Base-by-base conservation (phyloP, 306 rosid genomes). In the Trifolium fragiferum region DNA sequence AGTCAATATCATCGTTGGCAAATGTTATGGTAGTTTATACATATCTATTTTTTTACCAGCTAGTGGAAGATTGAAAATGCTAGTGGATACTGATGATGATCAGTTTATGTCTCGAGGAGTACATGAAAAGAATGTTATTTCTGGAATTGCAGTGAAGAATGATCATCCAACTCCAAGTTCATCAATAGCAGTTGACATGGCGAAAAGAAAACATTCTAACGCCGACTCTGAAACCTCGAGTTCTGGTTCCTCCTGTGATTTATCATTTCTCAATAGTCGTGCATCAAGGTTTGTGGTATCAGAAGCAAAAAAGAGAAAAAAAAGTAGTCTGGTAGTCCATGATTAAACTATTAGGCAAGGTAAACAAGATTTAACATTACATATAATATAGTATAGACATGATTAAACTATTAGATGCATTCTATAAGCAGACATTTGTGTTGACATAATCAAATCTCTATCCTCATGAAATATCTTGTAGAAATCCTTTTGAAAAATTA, bases 21-120 rank as follows among this genome's bases (percentile, higher is more conserved):
- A 79, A 55, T 37, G 40, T 54, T 5, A 53, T 46, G 63, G 25
- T 19, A 55, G 43, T 65, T 71, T 69, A 55, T 62, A 25, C 37
- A 57, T 23, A 11, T 23, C 35, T 19, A 13, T 35, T 73, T 58
- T 46, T 78, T 41, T 70, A 43, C 20, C 79, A 79, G 86, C 23
- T 40, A 14, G 20, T 13, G 54, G 19, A 70, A 66, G 27, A 47
- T 21, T 1, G 19, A 7, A 12, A 38, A 8, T 18, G 30, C 1
- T 4, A 3, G 4, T 3, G 33, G 33, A 30, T 30, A 30, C 33
- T 4, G 33, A 30, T 30, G 62, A 55, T 27, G 65, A 59, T 27
- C 40, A 14, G n/a, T 69, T 9, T 71, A 15, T 15, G 0, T 4
- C 50, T 4, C 47, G 2, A 44, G 65, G 55, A 76, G 19, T 38